Percentiles rank a stretch among this genome's conserved stretches.
Conservation (phyloP, 805 yeast genomes). For the Sugiyamaella mastotermitis region DNA sequence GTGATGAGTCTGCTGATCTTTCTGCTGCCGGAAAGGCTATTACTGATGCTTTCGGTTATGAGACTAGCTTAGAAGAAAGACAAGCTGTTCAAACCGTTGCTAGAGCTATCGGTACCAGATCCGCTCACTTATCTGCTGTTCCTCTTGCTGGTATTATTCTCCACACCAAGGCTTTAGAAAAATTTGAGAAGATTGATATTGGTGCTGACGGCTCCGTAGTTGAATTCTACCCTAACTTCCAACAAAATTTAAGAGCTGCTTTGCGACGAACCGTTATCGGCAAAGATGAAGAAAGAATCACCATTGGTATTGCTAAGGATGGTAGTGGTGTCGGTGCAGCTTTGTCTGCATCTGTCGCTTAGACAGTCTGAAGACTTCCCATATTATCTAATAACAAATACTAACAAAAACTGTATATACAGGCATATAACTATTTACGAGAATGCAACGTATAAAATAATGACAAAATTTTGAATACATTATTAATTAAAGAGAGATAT, state of each 20-base stretch:
- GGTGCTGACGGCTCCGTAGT: slow-evolving; percentile 96
- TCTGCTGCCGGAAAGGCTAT: slow-evolving; percentile 18
- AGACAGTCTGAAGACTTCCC: neutral
- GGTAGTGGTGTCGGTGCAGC: slow-evolving; percentile 99
- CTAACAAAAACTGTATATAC: too few species aligned
- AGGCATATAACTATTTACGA: too few species aligned
- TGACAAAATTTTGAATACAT: too few species aligned
- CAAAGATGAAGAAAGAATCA: slow-evolving; percentile 66
- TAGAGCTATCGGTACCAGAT: slow-evolving; percentile 74
- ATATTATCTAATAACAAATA: too few species aligned
- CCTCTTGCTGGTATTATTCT: slow-evolving; percentile 79
- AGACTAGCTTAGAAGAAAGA: slow-evolving; percentile 61
- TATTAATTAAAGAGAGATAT: too few species aligned
- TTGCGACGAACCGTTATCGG: slow-evolving; percentile 50
- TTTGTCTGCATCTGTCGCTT: slow-evolving; percentile 60
- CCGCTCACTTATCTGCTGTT: slow-evolving; percentile 85
- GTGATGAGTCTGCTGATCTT: slow-evolving; percentile 72
- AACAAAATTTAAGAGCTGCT: slow-evolving; percentile 74
- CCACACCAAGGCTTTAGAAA: slow-evolving; percentile 61
- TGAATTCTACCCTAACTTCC: slow-evolving; percentile 88
- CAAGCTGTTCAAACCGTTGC: slow-evolving; percentile 64
- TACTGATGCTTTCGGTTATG: slow-evolving; percentile 55
- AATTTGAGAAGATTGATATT: slow-evolving; percentile 73
- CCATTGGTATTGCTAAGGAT: slow-evolving; percentile 80
- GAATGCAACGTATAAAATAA: too few species aligned